Evolutionary conservation across 352 stramenopile species (phyloP).

Genomic region (Pythium aquatile): DNA sequence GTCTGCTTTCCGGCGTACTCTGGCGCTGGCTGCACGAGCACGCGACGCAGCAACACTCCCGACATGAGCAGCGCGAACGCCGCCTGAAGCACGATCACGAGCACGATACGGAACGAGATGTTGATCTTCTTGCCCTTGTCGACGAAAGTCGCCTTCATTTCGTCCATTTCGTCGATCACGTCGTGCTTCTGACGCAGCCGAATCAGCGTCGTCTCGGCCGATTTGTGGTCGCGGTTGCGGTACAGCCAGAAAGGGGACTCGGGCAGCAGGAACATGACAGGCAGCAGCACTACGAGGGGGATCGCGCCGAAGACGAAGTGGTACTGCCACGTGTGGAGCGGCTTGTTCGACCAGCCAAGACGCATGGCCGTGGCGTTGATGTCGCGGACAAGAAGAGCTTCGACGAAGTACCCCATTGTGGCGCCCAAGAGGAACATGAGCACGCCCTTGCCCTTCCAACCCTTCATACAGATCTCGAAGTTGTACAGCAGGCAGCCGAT

Average conservation of each 20-base stretch:
- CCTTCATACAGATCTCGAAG: conserved; percentile 85
- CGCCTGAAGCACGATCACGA: conserved; percentile 62
- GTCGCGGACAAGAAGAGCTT: conserved; percentile 65
- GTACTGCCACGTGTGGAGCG: conserved; percentile 73
- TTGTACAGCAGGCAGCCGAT: conserved; percentile 80
- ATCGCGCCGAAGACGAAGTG: conserved; percentile 80
- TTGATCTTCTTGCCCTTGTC: conserved; percentile 65
- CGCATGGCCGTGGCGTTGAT: conserved; percentile 73
- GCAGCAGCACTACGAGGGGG: conserved; percentile 61
- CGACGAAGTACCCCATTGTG: conserved; percentile 73
- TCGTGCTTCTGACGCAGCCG: conserved; percentile 82
- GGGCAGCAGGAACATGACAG: conserved; percentile 57
- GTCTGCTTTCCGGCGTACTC: conserved; percentile 50
- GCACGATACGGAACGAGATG: conserved; percentile 61
- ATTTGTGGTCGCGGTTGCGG: conserved; percentile 64
- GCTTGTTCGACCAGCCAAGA: conserved; percentile 61
- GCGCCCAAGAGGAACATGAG: conserved; percentile 78
- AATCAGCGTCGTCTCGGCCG: conserved; percentile 58
- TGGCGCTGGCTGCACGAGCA: conserved; percentile 51
- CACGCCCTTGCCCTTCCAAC: conserved; percentile 86
- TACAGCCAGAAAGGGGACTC: conserved; percentile 82
- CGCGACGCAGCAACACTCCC: conserved; percentile 59
- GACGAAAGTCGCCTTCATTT: conserved; percentile 66
- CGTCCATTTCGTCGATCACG: conserved; percentile 70
- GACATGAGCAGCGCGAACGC: conserved; percentile 74